phyloP scores from a whole-genome alignment of 176 grass and related monocot species.

The Bonia amplexicaulis region DNA sequence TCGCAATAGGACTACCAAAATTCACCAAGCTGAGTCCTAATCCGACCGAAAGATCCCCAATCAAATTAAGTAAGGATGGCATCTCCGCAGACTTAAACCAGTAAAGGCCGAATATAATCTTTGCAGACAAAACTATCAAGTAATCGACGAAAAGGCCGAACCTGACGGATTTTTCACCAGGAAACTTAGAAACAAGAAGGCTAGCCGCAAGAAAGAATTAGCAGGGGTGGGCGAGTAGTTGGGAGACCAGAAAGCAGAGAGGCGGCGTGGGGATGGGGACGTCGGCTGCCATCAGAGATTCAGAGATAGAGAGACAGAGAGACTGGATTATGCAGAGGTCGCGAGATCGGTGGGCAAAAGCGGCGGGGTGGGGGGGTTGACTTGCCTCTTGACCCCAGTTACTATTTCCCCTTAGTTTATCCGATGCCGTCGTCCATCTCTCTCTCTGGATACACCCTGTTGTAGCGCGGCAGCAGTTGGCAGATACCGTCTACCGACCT shows the following conservation, averaged over 20 bases:
- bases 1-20: not conserved
- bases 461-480: too few relatives aligned
- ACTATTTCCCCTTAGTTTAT: not conserved
- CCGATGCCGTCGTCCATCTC: not conserved
- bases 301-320: not conserved
- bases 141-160: not conserved
- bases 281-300: constrained; percentile 66
- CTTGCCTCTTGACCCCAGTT: not conserved
- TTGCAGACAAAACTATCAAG: not conserved
- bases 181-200: not conserved
- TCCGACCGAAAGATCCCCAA: not conserved
- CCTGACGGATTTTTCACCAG: constrained; percentile 6
- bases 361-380: too few relatives aligned
- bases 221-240: not conserved
- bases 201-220: not conserved
- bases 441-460: not conserved
- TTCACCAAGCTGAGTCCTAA: not conserved
- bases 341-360: not conserved
- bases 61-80: not conserved
- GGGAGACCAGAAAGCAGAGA: constrained; percentile 8
- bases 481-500: too few relatives aligned
- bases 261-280: constrained; percentile 37
- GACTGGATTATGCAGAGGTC: not conserved
- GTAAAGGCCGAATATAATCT: not conserved
- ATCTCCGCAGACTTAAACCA: not conserved